Base-by-base conservation (phyloP, 495 filamentous ascomycete genomes). In the Annulohypoxylon bovei region DNA sequence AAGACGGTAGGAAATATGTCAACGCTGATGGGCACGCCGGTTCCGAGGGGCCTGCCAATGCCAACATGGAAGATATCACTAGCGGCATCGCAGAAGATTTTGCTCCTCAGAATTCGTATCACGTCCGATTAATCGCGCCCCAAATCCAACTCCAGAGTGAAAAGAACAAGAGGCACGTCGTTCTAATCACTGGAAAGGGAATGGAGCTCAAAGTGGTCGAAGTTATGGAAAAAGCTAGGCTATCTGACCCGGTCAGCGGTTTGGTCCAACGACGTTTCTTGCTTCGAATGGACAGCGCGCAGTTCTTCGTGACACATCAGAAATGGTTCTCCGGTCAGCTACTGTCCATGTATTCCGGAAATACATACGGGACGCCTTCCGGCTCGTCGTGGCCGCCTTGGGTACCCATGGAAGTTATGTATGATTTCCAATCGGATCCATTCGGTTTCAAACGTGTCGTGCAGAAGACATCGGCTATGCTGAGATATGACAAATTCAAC, bases 71-170 rank as follows among this genome's bases (percentile, higher is more conserved):
- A 39, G 84, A 90, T 59, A 85, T 91, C 8, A 89, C 85, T 11
- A 85, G 92, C 39, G 90, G 93, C 60, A 91, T 98, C 68, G 88
- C 93, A 1, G 85, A 91, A n/a, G 93, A 97, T 59, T 98, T 94
- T 77, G 90, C 90, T n/a, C 88, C 95, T 2, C 92, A 95, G 71
- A 98, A 96, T 76, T 93, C 91, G 72, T 99, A 97, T 76, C 92
- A 97, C 75, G 85, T 98, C 72, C 93, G 94, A 23, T 87, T 99
- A 12, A 97, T 98, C 73, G 96, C 95, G 8, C 95, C 95, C 40
- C 95, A 99, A 76, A 97, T 99, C 55, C 95, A 99, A 77, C 84
- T 99, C 50, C 94, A 98, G 75, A 98, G 96, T 76, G 95, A 98
- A 72, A 98, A 98, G 86, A 98, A 98, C 72, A 88, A 89, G 53